Percentiles rank a stretch among this genome's conserved stretches.
Conservation (phyloP, 768 basidiomycete species). For the Amylocystis lapponica region DNA sequence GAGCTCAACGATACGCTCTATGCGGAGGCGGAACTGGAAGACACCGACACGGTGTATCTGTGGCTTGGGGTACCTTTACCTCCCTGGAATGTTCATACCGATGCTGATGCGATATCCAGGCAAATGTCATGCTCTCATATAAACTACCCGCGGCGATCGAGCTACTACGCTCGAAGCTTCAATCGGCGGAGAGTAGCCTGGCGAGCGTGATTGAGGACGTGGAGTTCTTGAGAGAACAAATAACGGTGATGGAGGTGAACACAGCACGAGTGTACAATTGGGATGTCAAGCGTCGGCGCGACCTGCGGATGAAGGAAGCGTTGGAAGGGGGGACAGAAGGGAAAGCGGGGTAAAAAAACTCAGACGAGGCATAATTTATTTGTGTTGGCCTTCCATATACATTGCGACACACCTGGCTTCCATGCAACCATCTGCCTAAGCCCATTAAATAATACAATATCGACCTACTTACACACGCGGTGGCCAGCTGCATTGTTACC, state of each 20-base stretch:
- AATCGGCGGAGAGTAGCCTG: slow-evolving; percentile 60
- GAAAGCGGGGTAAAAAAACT: too few species aligned
- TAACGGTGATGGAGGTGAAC: slow-evolving; percentile 95
- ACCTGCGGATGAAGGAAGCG: slow-evolving; percentile 39
- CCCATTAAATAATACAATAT: too few species aligned
- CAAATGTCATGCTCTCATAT: slow-evolving; percentile 97
- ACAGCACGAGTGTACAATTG: slow-evolving; percentile 95
- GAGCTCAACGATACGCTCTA: slow-evolving; percentile 95
- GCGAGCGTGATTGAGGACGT: slow-evolving; percentile 77
- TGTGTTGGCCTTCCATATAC: too few species aligned
- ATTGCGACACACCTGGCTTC: too few species aligned
- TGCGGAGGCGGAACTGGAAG: slow-evolving; percentile 84
- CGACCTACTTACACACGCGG: too few species aligned
- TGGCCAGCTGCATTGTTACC: too few species aligned
- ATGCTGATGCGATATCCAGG: slow-evolving; percentile 44
- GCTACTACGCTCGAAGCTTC: slow-evolving; percentile 71
- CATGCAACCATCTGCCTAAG: too few species aligned
- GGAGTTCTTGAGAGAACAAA: slow-evolving; percentile 89
- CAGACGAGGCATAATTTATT: too few species aligned
- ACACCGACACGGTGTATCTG: slow-evolving; percentile 84
- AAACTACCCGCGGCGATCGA: slow-evolving; percentile 70
- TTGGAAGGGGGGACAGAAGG: slow-evolving; percentile 6
- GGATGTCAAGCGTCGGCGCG: slow-evolving; percentile 83
- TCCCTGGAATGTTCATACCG: slow-evolving; percentile 1
- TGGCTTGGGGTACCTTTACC: slow-evolving; percentile 78